Conservation (phyloP, 2,329 filamentous ascomycete species). For the Passalora sequoiae region DNA sequence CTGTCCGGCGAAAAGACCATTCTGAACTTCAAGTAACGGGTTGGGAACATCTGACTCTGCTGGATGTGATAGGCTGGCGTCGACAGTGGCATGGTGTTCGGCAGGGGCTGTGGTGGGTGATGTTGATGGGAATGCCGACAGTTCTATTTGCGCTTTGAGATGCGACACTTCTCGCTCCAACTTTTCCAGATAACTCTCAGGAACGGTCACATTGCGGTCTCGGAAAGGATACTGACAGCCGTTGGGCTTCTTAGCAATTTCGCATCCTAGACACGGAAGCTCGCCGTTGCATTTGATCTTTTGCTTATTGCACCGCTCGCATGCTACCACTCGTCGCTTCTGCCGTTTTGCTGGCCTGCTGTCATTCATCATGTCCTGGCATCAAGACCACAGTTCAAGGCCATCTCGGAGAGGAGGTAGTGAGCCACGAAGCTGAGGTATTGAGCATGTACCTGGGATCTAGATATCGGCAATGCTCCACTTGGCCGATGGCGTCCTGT, state of each 20-base stretch:
- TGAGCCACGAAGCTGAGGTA: too few relatives aligned
- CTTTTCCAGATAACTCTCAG: conserved; percentile 18
- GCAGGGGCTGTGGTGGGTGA: too few relatives aligned
- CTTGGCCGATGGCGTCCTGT: too few relatives aligned
- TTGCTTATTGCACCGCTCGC: conserved; percentile 24
- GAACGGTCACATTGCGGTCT: conserved; percentile 24
- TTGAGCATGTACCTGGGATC: too few relatives aligned
- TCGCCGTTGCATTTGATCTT: conserved; percentile 29
- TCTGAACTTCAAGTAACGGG: conserved; percentile 23
- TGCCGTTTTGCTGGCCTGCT: conserved; percentile 12
- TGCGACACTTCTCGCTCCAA: neutral
- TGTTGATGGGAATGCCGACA: conserved; percentile 3
- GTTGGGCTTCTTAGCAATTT: conserved; percentile 17
- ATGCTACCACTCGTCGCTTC: conserved; percentile 18
- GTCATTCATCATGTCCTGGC: conserved; percentile 3
- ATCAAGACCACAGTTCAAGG: too few relatives aligned
- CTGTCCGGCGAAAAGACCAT: conserved; percentile 14
- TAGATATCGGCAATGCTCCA: too few relatives aligned
- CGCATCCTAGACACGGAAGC: conserved; percentile 22
- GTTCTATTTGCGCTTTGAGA: conserved; percentile 1
- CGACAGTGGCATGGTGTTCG: too few relatives aligned
- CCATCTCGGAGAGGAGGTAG: too few relatives aligned
- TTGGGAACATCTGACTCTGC: conserved; percentile 23
- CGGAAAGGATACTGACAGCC: conserved; percentile 21
- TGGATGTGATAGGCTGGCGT: conserved; percentile 1